These are phyloP conservation scores for Quillaja saponaria DNA, from an alignment of 306 rosid genomes.

Conservation along the genomic window DNA sequence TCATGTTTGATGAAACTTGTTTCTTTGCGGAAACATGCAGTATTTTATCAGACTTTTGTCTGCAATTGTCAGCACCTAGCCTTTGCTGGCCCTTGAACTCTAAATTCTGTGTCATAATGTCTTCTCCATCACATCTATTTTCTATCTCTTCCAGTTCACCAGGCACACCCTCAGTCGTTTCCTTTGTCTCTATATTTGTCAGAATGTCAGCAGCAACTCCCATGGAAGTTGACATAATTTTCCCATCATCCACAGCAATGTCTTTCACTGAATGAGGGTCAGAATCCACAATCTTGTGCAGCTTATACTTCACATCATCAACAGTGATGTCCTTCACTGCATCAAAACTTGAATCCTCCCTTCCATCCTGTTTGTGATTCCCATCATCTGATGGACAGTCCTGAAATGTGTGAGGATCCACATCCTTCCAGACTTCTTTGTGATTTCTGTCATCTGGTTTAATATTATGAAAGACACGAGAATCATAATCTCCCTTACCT, in stretches of 20 bases:
- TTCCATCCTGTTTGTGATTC: slow-evolving; percentile 52
- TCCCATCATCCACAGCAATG: slow-evolving; percentile 83
- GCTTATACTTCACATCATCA: slow-evolving; percentile 76
- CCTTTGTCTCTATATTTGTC: slow-evolving; percentile 52
- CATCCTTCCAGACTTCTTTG: slow-evolving; percentile 65
- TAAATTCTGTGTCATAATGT: slow-evolving; percentile 35
- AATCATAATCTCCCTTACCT: slow-evolving; percentile 52
- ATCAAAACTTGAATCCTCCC: slow-evolving; percentile 48
- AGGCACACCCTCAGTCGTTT: slow-evolving; percentile 47
- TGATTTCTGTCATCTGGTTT: slow-evolving; percentile 37
- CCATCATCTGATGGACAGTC: slow-evolving; percentile 71
- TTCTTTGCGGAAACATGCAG: slow-evolving; percentile 51
- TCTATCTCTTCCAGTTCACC: slow-evolving; percentile 42
- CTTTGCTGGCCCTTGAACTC: slow-evolving; percentile 54
- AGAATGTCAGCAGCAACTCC: slow-evolving; percentile 40
- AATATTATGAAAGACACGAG: slow-evolving; percentile 44
- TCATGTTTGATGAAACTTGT: slow-evolving; percentile 51
- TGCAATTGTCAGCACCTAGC: slow-evolving; percentile 45
- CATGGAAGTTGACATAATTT: slow-evolving; percentile 47
- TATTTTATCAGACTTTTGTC: slow-evolving; percentile 59
- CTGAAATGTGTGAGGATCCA: slow-evolving; percentile 67
- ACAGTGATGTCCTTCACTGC: slow-evolving; percentile 85
- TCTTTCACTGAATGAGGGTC: slow-evolving; percentile 74
- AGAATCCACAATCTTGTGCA: slow-evolving; percentile 52
- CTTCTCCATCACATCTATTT: slow-evolving; percentile 54